Evolutionary conservation across 805 yeast species (phyloP).

Genomic region (Candida maris): DNA sequence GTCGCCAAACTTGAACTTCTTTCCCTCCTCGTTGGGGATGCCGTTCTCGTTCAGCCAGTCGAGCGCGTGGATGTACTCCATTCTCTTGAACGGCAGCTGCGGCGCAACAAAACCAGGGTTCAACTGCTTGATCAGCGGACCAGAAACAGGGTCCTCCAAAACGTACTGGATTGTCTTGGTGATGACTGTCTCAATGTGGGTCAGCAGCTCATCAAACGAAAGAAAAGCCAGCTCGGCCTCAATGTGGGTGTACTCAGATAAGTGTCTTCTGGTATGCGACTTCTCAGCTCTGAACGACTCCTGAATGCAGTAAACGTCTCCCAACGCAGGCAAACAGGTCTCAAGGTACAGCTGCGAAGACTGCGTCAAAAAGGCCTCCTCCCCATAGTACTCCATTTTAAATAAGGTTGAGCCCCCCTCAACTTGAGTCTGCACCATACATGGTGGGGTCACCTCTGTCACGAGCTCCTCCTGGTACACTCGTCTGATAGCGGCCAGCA

Average conservation of each 20-base stretch:
- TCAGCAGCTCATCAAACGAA: slow-evolving; percentile 78
- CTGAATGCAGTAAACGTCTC: slow-evolving; percentile 96
- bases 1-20: slow-evolving; percentile 91
- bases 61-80: slow-evolving; percentile 87
- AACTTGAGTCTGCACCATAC: slow-evolving; percentile 99
- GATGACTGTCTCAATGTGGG: slow-evolving; percentile 79
- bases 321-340: slow-evolving; percentile 92
- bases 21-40: slow-evolving; percentile 91
- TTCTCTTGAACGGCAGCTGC: slow-evolving; percentile 79
- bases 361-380: slow-evolving; percentile 94
- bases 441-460: slow-evolving; percentile 95
- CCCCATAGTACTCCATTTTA: slow-evolving; percentile 91
- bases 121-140: slow-evolving; percentile 83
- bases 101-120: slow-evolving; percentile 92
- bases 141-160: slow-evolving; percentile 86
- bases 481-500: slow-evolving; percentile 69
- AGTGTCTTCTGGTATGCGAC: slow-evolving; percentile 97
- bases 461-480: slow-evolving; percentile 71
- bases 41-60: slow-evolving; percentile 96
- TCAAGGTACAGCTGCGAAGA: slow-evolving; percentile 95
- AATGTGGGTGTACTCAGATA: slow-evolving; percentile 94
- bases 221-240: slow-evolving; percentile 92
- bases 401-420: slow-evolving; percentile 98
- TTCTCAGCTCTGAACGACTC: slow-evolving; percentile 99
- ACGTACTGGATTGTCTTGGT: slow-evolving; percentile 68